Evolutionary conservation across 768 basidiomycete genomes (phyloP), one percentile per base, ranked within the genome.

Genomic region (Panus rudis): DNA sequence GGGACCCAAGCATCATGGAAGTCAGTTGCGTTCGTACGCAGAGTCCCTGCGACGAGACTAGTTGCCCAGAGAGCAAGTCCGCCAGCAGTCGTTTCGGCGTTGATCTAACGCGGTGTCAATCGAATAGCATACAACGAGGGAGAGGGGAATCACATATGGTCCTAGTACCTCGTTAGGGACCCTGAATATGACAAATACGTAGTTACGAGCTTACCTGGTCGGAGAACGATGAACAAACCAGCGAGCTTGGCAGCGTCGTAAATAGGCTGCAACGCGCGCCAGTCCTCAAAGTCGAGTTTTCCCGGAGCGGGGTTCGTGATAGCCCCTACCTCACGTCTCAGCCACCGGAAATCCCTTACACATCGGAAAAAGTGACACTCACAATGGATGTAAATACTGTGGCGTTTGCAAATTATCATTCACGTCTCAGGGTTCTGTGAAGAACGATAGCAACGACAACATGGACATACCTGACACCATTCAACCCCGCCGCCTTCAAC

Each of bases 21-120:
- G 51, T 84, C 82, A 0, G 78, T 72, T 4, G 75, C 81, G 43
- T 84, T 84, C 17, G 85, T 88, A n/a, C 89, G 75, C 13, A 89
- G 65, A 32, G 66, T 63, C 6, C 81, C 82, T 3, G 77, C 71
- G 13, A 84, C 76, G 52, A 78, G 70, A 11, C 75, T 71, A 1
- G 86, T 88, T 10, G 75, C 68, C 87, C 87, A 89, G 42, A 73
- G 72, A 1, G 76, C 66, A 45, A 79, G 69, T 8, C 87, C 87
- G 20, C 87, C 87, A 1, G 84, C 88, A 11, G 81, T 79, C 0
- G 84, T 86, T 57, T 89, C 86, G 4, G 84, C 84, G 51, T 88
- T 88, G 64, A 88, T 87, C 52, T 87, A 76, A 66, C 25, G 16
- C 24, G 21, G 8, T 22, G 38, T 24, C 17, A n/a, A n/a, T n/a